Evolutionary conservation across 768 basidiomycete species (phyloP).

Genomic region (Zangia roseola): DNA sequence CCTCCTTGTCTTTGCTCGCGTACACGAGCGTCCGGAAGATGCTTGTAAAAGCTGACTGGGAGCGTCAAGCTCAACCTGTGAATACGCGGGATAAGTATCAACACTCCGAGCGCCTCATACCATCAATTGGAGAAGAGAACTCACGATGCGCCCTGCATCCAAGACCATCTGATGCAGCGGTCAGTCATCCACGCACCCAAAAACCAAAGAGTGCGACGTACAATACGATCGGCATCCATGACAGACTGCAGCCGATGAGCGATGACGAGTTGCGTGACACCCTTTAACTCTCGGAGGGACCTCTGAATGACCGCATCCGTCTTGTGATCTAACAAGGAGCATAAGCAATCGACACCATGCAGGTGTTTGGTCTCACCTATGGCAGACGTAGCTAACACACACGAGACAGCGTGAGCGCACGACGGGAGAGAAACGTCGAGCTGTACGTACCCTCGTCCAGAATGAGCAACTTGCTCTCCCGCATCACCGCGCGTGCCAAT

Average conservation of each 20-base stretch:
- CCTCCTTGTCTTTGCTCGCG: slow-evolving; percentile 5
- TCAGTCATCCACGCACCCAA: slow-evolving; percentile 2
- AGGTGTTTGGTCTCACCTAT: slow-evolving; percentile 2
- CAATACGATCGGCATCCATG: slow-evolving; percentile 11
- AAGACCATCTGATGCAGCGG: slow-evolving; percentile 5
- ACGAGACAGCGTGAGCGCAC: not conserved
- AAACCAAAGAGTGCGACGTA: too few relatives aligned
- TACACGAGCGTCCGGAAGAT: slow-evolving; percentile 4
- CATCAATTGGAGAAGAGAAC: not conserved
- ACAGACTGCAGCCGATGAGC: slow-evolving; percentile 7
- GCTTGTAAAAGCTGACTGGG: slow-evolving; percentile 6
- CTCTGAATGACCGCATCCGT: slow-evolving; percentile 9
- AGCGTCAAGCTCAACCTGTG: slow-evolving; percentile 4
- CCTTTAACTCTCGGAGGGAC: slow-evolving; percentile 5
- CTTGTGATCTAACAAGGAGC: not conserved
- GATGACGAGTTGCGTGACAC: slow-evolving; percentile 9
- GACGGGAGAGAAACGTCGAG: not conserved
- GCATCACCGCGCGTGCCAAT: slow-evolving; percentile 40
- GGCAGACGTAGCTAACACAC: slow-evolving; percentile 4
- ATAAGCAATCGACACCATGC: too few relatives aligned
- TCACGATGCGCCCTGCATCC: slow-evolving; percentile 9
- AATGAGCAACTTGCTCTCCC: slow-evolving; percentile 44
- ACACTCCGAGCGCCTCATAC: too few relatives aligned
- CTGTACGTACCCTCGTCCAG: slow-evolving; percentile 40
- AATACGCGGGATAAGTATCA: too few relatives aligned